phyloP scores from a whole-genome alignment of 257 asterid species.

The Nicotiana otophora region DNA sequence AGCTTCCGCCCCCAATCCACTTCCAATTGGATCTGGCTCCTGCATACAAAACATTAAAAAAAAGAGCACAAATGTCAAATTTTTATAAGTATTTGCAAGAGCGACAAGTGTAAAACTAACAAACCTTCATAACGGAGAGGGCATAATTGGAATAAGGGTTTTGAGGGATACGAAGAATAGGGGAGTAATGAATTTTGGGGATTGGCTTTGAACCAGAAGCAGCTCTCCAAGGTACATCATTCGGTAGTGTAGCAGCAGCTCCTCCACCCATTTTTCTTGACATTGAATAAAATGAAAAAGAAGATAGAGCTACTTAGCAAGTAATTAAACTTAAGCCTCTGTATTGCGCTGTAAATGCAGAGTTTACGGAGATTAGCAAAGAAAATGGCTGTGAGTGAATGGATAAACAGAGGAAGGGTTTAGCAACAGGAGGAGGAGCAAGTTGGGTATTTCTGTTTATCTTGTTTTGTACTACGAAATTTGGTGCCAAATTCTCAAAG shows the following conservation, averaged over 20 bases:
- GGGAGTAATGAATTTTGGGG: constrained; percentile 85
- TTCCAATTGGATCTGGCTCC: constrained; percentile 56
- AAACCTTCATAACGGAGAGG: constrained; percentile 68
- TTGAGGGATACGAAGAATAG: constrained; percentile 66
- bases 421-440: too few relatives aligned
- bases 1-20: constrained; percentile 74
- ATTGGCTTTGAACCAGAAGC: constrained; percentile 57
- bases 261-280: constrained; percentile 46
- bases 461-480: too few relatives aligned
- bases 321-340: too few relatives aligned
- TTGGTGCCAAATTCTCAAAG: too few relatives aligned
- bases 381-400: too few relatives aligned
- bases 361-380: too few relatives aligned
- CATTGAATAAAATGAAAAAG: too few relatives aligned
- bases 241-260: constrained; percentile 46
- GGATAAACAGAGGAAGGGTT: too few relatives aligned
- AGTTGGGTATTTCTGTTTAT: too few relatives aligned
- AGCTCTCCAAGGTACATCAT: constrained; percentile 89
- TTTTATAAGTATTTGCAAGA: not conserved
- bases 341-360: too few relatives aligned
- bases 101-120: not conserved
- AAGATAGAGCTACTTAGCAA: too few relatives aligned
- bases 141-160: constrained; percentile 63
- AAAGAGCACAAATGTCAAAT: not conserved
- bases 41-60: not conserved